Evolutionary conservation across 768 basidiomycete species (phyloP).

Genomic region (Terana coerulea): DNA sequence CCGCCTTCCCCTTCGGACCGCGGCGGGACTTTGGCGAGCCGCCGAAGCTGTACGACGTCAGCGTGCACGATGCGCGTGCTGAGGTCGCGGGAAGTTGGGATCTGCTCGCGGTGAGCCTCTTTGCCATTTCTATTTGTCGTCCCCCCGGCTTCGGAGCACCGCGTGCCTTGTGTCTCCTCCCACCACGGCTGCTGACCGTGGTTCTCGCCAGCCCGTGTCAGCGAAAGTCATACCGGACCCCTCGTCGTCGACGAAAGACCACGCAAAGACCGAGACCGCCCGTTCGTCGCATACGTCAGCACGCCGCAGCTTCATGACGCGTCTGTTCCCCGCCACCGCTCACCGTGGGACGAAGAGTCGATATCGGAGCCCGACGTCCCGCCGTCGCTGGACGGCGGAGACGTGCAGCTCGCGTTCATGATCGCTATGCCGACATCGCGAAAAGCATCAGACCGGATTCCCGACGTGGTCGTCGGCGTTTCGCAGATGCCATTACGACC

Average conservation of each 20-base stretch:
- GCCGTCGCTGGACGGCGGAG: conserved; percentile 11
- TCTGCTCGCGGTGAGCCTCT: conserved; percentile 48
- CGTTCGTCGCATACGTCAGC: neutral
- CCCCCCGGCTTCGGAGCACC: neutral
- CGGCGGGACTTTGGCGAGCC: conserved; percentile 41
- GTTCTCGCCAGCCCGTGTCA: neutral
- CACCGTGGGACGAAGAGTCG: conserved; percentile 2
- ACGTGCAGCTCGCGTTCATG: conserved; percentile 51
- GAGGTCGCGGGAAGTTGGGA: conserved; percentile 38
- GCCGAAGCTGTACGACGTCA: conserved; percentile 46
- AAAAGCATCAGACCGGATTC: conserved; percentile 32
- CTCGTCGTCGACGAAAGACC: neutral
- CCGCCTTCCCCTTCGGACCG: conserved; percentile 21
- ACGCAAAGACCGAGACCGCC: neutral
- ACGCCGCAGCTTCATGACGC: neutral
- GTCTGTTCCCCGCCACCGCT: conserved; percentile 1
- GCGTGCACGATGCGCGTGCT: conserved; percentile 31
- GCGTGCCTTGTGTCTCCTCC: neutral
- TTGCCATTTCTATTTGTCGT: conserved; percentile 2
- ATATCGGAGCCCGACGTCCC: conserved; percentile 4
- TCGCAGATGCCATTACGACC: conserved; percentile 29
- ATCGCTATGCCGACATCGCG: conserved; percentile 51
- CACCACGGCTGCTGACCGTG: neutral
- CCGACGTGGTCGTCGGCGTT: conserved; percentile 48
- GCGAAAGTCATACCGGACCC: neutral